A percentile compares a stretch with the other conserved stretches of the same genome.
Conservation (phyloP, 2,329 filamentous ascomycete genomes). For the Leptographium lundbergii region DNA sequence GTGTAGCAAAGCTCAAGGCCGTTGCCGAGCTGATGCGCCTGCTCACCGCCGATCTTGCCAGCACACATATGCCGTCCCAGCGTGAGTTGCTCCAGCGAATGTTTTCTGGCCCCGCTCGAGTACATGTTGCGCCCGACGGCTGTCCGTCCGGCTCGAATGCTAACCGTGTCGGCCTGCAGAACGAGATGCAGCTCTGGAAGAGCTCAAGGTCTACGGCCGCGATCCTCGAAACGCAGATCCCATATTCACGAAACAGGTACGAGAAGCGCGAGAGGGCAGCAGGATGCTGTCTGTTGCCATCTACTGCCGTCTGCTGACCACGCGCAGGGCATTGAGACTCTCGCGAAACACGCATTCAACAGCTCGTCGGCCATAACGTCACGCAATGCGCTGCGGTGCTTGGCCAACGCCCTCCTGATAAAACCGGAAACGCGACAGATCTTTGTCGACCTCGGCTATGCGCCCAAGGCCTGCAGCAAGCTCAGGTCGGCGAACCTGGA, state of each 20-base stretch:
- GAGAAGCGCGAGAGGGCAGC: background rate
- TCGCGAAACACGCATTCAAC: conserved; percentile 63
- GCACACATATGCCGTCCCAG: conserved; percentile 42
- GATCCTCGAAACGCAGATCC: conserved; percentile 60
- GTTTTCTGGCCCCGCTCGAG: background rate
- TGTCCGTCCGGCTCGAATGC: background rate
- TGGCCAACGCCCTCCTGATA: conserved; percentile 75
- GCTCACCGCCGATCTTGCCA: conserved; percentile 48
- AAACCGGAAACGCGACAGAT: conserved; percentile 54
- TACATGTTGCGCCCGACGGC: background rate
- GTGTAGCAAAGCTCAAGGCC: conserved; percentile 53
- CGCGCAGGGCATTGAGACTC: conserved; percentile 56
- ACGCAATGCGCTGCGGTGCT: conserved; percentile 64
- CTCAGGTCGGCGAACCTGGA: conserved; percentile 65
- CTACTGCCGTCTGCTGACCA: background rate
- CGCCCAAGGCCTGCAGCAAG: conserved; percentile 53
- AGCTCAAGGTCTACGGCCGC: conserved; percentile 70
- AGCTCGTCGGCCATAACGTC: conserved; percentile 49
- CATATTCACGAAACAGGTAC: conserved; percentile 70
- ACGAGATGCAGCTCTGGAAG: conserved; percentile 45
- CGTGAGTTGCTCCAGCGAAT: conserved; percentile 31
- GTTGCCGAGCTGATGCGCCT: conserved; percentile 52
- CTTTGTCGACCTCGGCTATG: conserved; percentile 59
- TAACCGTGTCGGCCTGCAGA: conserved; percentile 30
- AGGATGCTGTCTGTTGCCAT: background rate